Base-by-base conservation (phyloP, 108 stramenopile genomes). In the Conticribra guillardii region DNA sequence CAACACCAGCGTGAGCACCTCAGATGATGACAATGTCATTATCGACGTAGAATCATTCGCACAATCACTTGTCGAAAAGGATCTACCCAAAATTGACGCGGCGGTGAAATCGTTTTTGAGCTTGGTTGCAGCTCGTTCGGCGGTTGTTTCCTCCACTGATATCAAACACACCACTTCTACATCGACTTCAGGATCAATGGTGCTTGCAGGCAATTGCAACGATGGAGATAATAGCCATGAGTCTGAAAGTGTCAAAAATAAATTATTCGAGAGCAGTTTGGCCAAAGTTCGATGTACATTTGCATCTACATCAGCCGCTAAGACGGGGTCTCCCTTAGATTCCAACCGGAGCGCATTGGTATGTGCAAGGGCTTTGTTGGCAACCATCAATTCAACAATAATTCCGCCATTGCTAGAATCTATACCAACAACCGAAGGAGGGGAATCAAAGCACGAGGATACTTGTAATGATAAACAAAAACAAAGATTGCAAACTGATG, bases 61-160 rank as follows among this genome's bases (percentile, higher is more conserved):
- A 37, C 46, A 64, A 67, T 69, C 54, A 18, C 62, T 76, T 23
- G 55, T 76, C 22, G 75, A 76, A 33, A 37, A 64, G n/a, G 75
- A 76, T 23, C 8, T 34, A 18, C 75, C 75, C 15, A 76, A 76
- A 51, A 76, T 76, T 32, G 75, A 76, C 55, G 34, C 59, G 28
- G 75, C 75, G 2, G 54, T 76, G 30, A 68, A 69, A 54, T 61
- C 54, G 17, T 76, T 63, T 67, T 33, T 76, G 26, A 63, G 61
- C 46, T 47, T 76, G 28, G 67, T 76, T 0, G 75, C 67, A 44
- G 75, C 75, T 23, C 67, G 75, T 9, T 76, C 75, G 8, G 30
- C 49, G 4, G 59, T 67, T 27, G 53, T 44, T 16, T 59, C 57
- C n/a, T 60, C 65, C 18, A 67, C 65, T 30, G 74, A 74, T 54